Conservation (phyloP, 140 eudicot species). For the Oenanthe javanica region DNA sequence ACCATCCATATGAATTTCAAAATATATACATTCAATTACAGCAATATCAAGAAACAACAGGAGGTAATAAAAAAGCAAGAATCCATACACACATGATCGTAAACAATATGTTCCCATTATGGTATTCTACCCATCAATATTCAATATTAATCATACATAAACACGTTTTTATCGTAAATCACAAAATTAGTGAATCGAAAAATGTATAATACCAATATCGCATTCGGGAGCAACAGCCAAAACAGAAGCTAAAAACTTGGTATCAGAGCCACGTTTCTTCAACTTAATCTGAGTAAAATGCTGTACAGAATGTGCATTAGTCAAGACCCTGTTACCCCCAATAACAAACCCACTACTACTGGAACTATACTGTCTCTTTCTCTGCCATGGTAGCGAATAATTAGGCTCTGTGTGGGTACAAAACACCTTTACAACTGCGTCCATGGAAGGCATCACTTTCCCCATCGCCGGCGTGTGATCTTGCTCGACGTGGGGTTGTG, state of each 20-base stretch:
- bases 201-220: constrained; percentile 40
- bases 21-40: too few species aligned
- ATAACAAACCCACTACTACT: constrained; percentile 64
- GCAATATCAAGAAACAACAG: too few species aligned
- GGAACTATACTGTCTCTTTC: constrained; percentile 66
- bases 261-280: constrained; percentile 63
- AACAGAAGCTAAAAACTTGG: constrained; percentile 58
- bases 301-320: constrained; percentile 75
- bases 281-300: constrained; percentile 65
- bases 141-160: too few species aligned
- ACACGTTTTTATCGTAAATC: too few species aligned
- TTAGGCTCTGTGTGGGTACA: constrained; percentile 69
- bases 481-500: too few species aligned
- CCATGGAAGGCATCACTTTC: constrained; percentile 56
- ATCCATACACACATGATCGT: too few species aligned
- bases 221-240: constrained; percentile 64
- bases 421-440: constrained; percentile 68
- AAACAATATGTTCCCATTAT: too few species aligned
- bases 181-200: too few species aligned
- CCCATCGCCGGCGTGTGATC: constrained; percentile 22
- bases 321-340: constrained; percentile 50
- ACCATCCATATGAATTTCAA: too few species aligned
- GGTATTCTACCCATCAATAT: background rate
- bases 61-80: too few species aligned
- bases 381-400: constrained; percentile 62